Evolutionary conservation across 73 alveolate genomes (phyloP).

Genomic region (Urostyla sp.): DNA sequence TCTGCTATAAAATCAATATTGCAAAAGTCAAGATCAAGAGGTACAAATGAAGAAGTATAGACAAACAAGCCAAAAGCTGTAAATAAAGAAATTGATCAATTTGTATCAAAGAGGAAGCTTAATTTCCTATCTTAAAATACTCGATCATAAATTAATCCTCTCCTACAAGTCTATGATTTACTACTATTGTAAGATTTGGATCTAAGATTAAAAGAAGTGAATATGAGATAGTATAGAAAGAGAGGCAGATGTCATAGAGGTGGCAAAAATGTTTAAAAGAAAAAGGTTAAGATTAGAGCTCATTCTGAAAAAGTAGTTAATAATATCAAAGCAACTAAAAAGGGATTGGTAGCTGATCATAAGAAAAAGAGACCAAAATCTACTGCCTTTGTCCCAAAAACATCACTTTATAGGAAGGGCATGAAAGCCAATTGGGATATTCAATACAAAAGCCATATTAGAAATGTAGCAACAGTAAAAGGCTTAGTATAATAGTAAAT

Average conservation of each 20-base stretch:
- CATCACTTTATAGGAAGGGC: too few relatives aligned
- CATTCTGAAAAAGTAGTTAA: too few relatives aligned
- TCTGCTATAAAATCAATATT: background rate
- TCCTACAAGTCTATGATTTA: background rate
- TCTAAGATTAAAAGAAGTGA: slow-evolving; percentile 13
- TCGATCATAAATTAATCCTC: slow-evolving; percentile 3
- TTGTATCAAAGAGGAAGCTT: background rate
- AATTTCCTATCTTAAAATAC: slow-evolving; percentile 20
- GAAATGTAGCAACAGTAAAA: too few relatives aligned
- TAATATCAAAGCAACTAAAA: too few relatives aligned
- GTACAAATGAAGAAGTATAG: background rate
- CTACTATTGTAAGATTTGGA: background rate
- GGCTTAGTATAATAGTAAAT: too few relatives aligned
- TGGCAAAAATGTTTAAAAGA: slow-evolving; percentile 17
- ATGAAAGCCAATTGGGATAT: too few relatives aligned
- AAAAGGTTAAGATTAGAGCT: background rate
- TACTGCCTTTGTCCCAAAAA: too few relatives aligned
- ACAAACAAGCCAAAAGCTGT: too few relatives aligned
- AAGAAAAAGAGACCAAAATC: too few relatives aligned
- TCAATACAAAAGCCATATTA: too few relatives aligned
- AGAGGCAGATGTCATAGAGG: slow-evolving; percentile 23
- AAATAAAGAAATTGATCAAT: slow-evolving; percentile 14
- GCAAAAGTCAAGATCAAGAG: background rate
- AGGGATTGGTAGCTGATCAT: too few relatives aligned
- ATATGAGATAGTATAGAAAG: background rate